Base-by-base conservation (phyloP, 164 flowering plant genomes). In the Aristolochia fimbriata region DNA sequence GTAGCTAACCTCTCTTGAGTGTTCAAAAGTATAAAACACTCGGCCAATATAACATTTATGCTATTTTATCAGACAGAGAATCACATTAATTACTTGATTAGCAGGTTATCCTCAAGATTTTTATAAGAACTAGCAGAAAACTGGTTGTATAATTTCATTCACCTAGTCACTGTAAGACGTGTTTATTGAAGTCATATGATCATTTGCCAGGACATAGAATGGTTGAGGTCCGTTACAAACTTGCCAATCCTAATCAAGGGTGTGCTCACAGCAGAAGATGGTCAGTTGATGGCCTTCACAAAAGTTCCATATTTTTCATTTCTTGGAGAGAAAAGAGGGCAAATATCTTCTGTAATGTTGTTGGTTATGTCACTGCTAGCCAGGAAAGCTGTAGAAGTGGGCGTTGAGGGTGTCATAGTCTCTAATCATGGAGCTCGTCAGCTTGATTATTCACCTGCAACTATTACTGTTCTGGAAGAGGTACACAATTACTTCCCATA, bases 401-500 rank as follows among this genome's bases (percentile, higher is more conserved):
- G 93, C 16, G 78, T 74, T 24, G 85, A 63, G 62, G 96, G 96
- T 47, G 74, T 89, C 46, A 66, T 89, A 33, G 94, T 88, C 55
- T 88, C 96, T 13, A 89, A 88, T 67, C 93, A 88, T 65, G 96
- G 91, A 67, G 91, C 77, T 61, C 88, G 93, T 43, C 93, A 88
- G 63, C 81, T 88, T 49, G 93, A 88, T 71, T 83, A 76, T 67
- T 49, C 69, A 53, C 91, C 96, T 1, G 78, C 93, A 50, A 76
- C 91, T 19, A 83, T 86, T 53, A 72, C 84, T 60, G 91, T 72
- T 60, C 81, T 89, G 12, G 96, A 88, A 73, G 96, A 83, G 88
- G 96, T 88, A 37, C 12, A 37, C 8, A 37, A 3, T 37, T 37
- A 10, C 8, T 37, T 0, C 10, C 10, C 43, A 7, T 7, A 3